Conservation (phyloP, 306 rosid genomes). For the Comarum palustre region DNA sequence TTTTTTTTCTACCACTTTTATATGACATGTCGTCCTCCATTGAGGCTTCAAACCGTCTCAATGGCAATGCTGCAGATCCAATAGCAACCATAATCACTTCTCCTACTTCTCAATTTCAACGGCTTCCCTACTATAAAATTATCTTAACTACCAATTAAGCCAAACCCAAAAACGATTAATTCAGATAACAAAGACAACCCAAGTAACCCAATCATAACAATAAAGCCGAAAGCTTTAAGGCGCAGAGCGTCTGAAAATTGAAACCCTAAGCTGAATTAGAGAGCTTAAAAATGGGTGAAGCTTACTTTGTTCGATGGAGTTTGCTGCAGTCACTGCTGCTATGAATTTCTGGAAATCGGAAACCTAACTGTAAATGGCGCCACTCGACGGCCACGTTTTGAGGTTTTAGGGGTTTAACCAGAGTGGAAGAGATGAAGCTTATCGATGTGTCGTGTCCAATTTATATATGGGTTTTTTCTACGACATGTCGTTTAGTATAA, state of each 20-base stretch:
- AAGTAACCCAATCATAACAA: background rate
- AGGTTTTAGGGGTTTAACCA: slow-evolving; percentile 2
- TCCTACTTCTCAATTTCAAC: background rate
- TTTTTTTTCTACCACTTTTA: slow-evolving; percentile 33
- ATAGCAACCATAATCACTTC: slow-evolving; percentile 37
- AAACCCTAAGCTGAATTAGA: background rate
- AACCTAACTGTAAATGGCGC: background rate
- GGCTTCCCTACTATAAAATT: slow-evolving; percentile 3
- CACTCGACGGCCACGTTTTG: background rate
- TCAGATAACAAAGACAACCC: background rate
- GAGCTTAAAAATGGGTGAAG: background rate
- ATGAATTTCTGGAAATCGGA: background rate
- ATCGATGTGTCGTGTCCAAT: background rate
- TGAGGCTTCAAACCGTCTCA: slow-evolving; percentile 24
- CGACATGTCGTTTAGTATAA: background rate
- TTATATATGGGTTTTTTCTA: background rate
- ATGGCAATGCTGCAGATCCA: slow-evolving; percentile 52
- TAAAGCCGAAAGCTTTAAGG: background rate
- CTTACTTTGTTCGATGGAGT: background rate
- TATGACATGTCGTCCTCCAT: slow-evolving; percentile 42
- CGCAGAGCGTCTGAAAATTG: background rate
- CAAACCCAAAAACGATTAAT: background rate
- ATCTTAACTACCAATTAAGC: background rate
- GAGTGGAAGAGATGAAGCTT: background rate
- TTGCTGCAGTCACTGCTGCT: background rate